Evolutionary conservation across 2,329 filamentous ascomycete species (phyloP), one percentile per base, ranked within the genome.

Genomic region (Arthrobotrys iridis): DNA sequence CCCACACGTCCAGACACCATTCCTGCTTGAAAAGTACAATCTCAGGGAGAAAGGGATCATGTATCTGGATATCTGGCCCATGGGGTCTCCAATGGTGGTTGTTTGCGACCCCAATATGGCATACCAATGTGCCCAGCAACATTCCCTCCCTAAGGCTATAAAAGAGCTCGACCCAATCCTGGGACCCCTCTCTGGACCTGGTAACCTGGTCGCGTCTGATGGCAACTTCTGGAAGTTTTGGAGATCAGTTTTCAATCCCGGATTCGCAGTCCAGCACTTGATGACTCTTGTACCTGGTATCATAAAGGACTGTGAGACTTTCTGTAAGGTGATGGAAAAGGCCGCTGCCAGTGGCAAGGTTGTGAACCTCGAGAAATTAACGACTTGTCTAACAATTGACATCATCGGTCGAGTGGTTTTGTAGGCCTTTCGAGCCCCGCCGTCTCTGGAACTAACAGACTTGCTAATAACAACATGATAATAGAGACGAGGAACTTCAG

Each of bases 51-150:
- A 77, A 5, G 80, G 81, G 57, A 52, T 81, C 26, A 71, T 81
- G 48, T 82, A 84, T 66, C 71, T 84, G 45, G 83, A 84, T 59
- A 70, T 80, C 11, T 83, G 82, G 81, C 83, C 83, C 2, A 77
- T 84, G n/a, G 77, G 78, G 1, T 55, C 71, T 3, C 80, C 82
- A 2, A 81, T 83, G 78, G 26, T 83, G 3, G 79, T 82, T n/a
- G 79, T 84, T 26, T 79, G 79, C 60, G 78, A 83, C 58, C 82
- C 83, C 1, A 81, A 81, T 4, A 79, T 84, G 35, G 81, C 81
- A 43, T 78, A 81, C 4, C 82, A 83, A 50, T 81, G 83, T 65
- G 81, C 80, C n/a, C 82, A 83, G 70, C 80, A 80, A 11, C 78
- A 78, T 46, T 79, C 79, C 22, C 79, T 81, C 7, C 81, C 81